A percentile compares a stretch with the other conserved stretches of the same genome.
Conservation (phyloP, 2,329 filamentous ascomycete genomes). For the Lachnellula suecica region DNA sequence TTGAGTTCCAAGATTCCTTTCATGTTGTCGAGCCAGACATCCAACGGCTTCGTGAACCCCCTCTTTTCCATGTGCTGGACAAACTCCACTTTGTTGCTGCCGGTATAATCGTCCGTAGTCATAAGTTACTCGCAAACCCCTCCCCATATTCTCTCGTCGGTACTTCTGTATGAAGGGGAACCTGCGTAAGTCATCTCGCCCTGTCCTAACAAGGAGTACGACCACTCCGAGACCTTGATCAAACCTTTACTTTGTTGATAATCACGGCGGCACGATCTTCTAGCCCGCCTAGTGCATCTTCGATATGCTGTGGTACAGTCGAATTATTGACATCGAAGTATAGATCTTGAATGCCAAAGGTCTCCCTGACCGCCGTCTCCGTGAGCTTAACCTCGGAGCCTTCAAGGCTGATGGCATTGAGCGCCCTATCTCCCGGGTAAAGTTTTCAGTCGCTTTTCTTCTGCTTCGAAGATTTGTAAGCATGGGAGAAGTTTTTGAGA, state of each 20-base stretch:
- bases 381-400: constrained; percentile 8
- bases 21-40: constrained; percentile 37
- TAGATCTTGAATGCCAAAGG: constrained; percentile 32
- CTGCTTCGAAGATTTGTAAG: constrained; percentile 2
- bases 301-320: constrained; percentile 24
- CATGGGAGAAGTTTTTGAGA: constrained; percentile 32
- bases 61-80: constrained; percentile 33
- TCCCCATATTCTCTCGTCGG: constrained; percentile 34
- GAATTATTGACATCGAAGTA: constrained; percentile 27
- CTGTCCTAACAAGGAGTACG: constrained; percentile 31
- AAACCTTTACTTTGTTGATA: constrained; percentile 20
- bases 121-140: constrained; percentile 39
- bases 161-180: constrained; percentile 47
- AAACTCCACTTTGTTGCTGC: constrained; percentile 27
- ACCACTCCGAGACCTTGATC: constrained; percentile 14
- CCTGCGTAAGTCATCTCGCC: constrained; percentile 40
- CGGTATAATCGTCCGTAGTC: constrained; percentile 33
- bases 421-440: constrained; percentile 15
- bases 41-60: constrained; percentile 27
- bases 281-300: constrained; percentile 28
- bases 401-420: constrained; percentile 25
- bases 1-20: constrained; percentile 30
- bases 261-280: constrained; percentile 25
- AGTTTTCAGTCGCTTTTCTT: constrained; percentile 4
- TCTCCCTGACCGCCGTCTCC: constrained; percentile 23